Evolutionary conservation across 495 filamentous ascomycete genomes (phyloP).

Genomic region (Daldinia concentrica): DNA sequence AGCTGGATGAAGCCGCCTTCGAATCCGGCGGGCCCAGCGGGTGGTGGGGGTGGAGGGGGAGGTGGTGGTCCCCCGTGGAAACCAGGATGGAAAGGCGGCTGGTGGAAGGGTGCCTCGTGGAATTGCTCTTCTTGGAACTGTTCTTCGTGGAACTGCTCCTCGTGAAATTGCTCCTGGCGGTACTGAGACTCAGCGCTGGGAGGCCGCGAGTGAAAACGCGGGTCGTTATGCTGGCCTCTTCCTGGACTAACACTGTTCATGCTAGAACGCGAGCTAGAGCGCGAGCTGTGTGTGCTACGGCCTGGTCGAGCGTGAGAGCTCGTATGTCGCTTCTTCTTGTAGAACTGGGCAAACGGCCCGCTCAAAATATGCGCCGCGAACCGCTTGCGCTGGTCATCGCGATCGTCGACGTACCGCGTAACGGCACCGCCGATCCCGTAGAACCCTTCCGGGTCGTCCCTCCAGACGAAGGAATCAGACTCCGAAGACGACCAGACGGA

Average conservation of each 20-base stretch:
- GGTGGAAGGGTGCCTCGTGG: not conserved
- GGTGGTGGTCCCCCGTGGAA: constrained; percentile 26
- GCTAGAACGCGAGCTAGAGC: constrained; percentile 21
- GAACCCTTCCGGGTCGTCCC: constrained; percentile 41
- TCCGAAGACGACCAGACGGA: constrained; percentile 46
- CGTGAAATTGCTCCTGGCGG: constrained; percentile 17
- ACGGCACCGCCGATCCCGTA: constrained; percentile 45
- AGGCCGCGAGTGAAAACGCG: constrained; percentile 26
- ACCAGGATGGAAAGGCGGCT: constrained; percentile 8
- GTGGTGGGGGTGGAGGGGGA: constrained; percentile 28
- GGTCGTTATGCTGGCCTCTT: constrained; percentile 7
- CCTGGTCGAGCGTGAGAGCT: constrained; percentile 29
- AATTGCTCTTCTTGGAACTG: constrained; percentile 16
- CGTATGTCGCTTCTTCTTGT: constrained; percentile 33
- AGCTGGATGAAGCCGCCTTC: constrained; percentile 46
- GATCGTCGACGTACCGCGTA: constrained; percentile 41
- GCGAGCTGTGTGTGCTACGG: constrained; percentile 24
- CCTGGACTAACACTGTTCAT: constrained; percentile 4
- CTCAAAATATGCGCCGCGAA: constrained; percentile 44
- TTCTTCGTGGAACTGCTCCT: not conserved
- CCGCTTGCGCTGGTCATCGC: constrained; percentile 35
- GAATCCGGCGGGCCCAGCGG: constrained; percentile 29
- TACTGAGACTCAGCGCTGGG: constrained; percentile 18
- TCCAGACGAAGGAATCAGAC: constrained; percentile 44
- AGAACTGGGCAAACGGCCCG: constrained; percentile 44